Evolutionary conservation across 148 eudicot species (phyloP).

Genomic region (Rhododendron williamsianum): DNA sequence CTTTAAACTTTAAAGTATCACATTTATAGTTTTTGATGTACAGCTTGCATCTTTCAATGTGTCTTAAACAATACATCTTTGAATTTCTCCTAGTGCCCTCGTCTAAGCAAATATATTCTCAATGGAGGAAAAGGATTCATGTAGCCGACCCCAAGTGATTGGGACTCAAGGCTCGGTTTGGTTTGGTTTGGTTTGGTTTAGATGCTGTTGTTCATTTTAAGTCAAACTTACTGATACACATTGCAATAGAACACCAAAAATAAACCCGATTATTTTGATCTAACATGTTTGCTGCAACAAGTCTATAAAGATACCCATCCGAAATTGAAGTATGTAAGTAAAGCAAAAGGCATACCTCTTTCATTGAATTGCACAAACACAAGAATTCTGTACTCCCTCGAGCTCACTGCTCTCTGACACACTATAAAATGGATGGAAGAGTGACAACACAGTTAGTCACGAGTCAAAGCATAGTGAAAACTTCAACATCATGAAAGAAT

Average conservation of each 20-base stretch:
- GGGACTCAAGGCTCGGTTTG: no score
- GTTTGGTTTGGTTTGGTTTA: no score
- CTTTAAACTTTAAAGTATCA: background rate
- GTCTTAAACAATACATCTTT: background rate
- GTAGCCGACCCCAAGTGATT: no score
- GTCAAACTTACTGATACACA: background rate
- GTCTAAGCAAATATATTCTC: background rate
- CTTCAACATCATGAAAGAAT: background rate
- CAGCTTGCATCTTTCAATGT: background rate
- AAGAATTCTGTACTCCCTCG: conserved; percentile 23
- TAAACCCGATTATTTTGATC: background rate
- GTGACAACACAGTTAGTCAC: background rate
- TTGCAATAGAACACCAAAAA: background rate
- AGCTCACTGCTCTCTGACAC: conserved; percentile 22
- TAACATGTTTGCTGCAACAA: background rate
- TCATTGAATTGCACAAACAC: conserved; percentile 29
- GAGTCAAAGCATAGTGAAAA: background rate
- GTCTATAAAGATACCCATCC: background rate
- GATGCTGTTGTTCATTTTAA: background rate
- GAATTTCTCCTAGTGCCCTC: background rate
- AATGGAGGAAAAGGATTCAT: no score
- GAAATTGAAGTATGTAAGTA: background rate
- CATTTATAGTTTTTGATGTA: background rate
- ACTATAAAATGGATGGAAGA: conserved; percentile 2
- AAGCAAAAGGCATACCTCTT: background rate